A percentile compares a stretch with the other conserved stretches of the same genome.
These are phyloP conservation scores for Delitschia confertaspora DNA, from an alignment of 495 filamentous ascomycete species.

Conservation along the genomic window DNA sequence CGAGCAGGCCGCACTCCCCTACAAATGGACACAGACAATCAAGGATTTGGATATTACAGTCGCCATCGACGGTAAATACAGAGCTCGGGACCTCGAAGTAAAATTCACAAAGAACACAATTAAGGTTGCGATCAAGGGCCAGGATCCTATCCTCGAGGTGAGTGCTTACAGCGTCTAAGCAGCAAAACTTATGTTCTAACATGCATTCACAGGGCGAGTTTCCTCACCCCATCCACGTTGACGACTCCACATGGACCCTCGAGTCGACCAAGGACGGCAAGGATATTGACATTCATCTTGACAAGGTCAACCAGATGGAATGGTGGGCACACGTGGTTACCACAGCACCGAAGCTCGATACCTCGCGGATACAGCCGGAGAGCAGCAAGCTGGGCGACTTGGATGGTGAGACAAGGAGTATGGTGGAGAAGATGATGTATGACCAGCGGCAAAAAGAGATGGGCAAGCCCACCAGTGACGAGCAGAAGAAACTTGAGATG, in stretches of 20 bases:
- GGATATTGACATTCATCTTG: constrained; percentile 79
- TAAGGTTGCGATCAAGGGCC: constrained; percentile 77
- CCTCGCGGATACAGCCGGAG: constrained; percentile 88
- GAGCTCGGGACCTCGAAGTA: constrained; percentile 75
- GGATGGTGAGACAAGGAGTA: constrained; percentile 89
- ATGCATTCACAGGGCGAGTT: constrained; percentile 62
- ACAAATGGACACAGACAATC: constrained; percentile 98
- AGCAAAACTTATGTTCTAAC: constrained; percentile 8
- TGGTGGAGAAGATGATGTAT: constrained; percentile 99
- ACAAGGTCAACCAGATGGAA: constrained; percentile 94
- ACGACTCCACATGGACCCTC: constrained; percentile 94
- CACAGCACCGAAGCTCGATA: constrained; percentile 78
- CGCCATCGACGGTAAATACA: constrained; percentile 66
- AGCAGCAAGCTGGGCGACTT: constrained; percentile 81
- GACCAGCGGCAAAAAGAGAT: constrained; percentile 96
- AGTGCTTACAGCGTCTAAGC: constrained; percentile 10
- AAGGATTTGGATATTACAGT: constrained; percentile 76
- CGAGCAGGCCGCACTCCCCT: constrained; percentile 86
- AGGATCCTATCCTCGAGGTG: constrained; percentile 79
- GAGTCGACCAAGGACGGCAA: constrained; percentile 60
- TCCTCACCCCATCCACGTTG: constrained; percentile 65
- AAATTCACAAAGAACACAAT: constrained; percentile 72
- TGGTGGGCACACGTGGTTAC: constrained; percentile 95
- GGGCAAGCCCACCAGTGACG: constrained; percentile 79
- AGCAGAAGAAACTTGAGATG: constrained; percentile 86